Evolutionary conservation across 2,329 filamentous ascomycete genomes (phyloP).

Genomic region (Daldinia sp.): DNA sequence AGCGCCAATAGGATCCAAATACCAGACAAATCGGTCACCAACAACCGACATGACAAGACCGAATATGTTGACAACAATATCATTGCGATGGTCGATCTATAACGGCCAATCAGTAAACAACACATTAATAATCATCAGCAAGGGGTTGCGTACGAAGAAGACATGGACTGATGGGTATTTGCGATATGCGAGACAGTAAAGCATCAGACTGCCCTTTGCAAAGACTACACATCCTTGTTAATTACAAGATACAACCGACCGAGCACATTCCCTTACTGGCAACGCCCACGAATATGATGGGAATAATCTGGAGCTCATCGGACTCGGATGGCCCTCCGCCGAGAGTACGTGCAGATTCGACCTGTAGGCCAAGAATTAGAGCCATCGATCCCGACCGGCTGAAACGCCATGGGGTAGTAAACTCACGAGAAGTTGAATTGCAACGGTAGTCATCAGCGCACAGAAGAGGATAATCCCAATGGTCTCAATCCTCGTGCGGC

Average conservation of each 20-base stretch:
- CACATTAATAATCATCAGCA: slow-evolving; percentile 7
- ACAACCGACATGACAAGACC: slow-evolving; percentile 68
- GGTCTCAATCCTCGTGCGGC: slow-evolving; percentile 72
- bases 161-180: slow-evolving; percentile 67
- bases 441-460: slow-evolving; percentile 74
- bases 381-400: slow-evolving; percentile 25
- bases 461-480: slow-evolving; percentile 75
- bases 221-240: slow-evolving; percentile 55
- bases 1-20: slow-evolving; percentile 70
- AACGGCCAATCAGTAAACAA: slow-evolving; percentile 21
- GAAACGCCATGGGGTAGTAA: slow-evolving; percentile 20
- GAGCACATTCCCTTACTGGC: slow-evolving; percentile 59
- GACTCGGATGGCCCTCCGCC: slow-evolving; percentile 58
- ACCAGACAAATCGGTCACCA: slow-evolving; percentile 67
- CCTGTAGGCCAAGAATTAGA: slow-evolving; percentile 49
- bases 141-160: slow-evolving; percentile 60
- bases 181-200: slow-evolving; percentile 66
- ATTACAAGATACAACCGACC: slow-evolving; percentile 11
- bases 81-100: slow-evolving; percentile 67
- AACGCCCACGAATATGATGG: slow-evolving; percentile 65
- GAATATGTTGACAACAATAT: slow-evolving; percentile 67
- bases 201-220: slow-evolving; percentile 64
- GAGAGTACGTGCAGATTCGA: slow-evolving; percentile 68
- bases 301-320: slow-evolving; percentile 64
- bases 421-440: slow-evolving; percentile 70